Conservation (phyloP, 2,329 filamentous ascomycete genomes). For the Nigrospora osmanthi region DNA sequence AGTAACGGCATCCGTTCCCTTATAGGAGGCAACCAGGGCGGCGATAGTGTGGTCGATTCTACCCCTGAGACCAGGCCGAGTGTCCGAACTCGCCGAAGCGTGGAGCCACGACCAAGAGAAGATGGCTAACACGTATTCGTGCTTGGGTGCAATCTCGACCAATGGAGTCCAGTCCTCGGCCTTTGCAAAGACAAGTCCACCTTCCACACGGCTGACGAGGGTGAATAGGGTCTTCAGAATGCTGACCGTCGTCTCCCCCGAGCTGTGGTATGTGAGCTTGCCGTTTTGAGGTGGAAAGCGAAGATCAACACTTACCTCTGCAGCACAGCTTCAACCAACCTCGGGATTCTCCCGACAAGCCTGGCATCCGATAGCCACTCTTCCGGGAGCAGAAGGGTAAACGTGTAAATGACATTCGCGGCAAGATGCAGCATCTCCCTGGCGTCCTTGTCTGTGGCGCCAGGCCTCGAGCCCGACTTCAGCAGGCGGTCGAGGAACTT, state of each 20-base stretch:
- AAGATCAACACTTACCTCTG: slow-evolving; percentile 35
- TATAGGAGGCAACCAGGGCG: slow-evolving; percentile 43
- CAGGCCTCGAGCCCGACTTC: slow-evolving; percentile 35
- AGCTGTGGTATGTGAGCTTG: slow-evolving; percentile 26
- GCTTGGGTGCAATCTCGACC: slow-evolving; percentile 46
- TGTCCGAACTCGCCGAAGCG: slow-evolving; percentile 24
- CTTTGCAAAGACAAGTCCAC: slow-evolving; percentile 36
- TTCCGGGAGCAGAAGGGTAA: slow-evolving; percentile 48
- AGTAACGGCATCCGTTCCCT: slow-evolving; percentile 51
- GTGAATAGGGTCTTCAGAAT: slow-evolving; percentile 50
- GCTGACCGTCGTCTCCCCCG: slow-evolving; percentile 40
- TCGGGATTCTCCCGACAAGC: slow-evolving; percentile 44
- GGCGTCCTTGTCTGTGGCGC: slow-evolving; percentile 32
- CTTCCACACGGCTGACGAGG: slow-evolving; percentile 43
- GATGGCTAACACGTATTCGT: slow-evolving; percentile 47
- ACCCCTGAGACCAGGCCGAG: slow-evolving; percentile 19
- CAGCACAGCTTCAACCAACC: slow-evolving; percentile 43
- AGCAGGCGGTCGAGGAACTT: slow-evolving; percentile 59
- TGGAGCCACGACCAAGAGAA: slow-evolving; percentile 50
- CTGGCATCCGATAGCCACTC: slow-evolving; percentile 32
- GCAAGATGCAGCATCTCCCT: slow-evolving; percentile 56
- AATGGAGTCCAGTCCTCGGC: slow-evolving; percentile 46
- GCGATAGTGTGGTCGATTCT: slow-evolving; percentile 41
- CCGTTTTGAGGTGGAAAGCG: neutral
- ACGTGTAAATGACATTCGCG: slow-evolving; percentile 55